Conservation (phyloP, 345 rosid species). For the Salix caprea region DNA sequence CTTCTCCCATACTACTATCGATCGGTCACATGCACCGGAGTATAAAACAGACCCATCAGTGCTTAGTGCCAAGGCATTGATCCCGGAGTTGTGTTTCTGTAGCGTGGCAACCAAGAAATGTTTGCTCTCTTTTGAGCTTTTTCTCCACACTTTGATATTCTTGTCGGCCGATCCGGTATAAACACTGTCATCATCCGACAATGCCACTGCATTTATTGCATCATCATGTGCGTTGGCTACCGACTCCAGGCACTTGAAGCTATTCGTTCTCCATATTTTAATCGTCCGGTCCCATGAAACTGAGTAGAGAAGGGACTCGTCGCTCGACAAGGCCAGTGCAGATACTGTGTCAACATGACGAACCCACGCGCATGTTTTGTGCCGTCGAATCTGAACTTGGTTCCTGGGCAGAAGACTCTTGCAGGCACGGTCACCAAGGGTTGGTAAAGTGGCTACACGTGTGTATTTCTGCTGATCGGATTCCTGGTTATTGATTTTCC, state of each 20-base stretch:
- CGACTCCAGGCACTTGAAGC: conserved; percentile 83
- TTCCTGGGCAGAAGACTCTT: conserved; percentile 56
- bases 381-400: conserved; percentile 68
- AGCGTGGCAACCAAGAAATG: conserved; percentile 49
- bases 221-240: conserved; percentile 78
- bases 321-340: conserved; percentile 63
- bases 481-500: conserved; percentile 56
- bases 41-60: conserved; percentile 45
- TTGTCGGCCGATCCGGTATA: conserved; percentile 88
- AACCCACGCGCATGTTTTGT: conserved; percentile 78
- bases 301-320: conserved; percentile 67
- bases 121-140: conserved; percentile 38
- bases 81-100: conserved; percentile 67
- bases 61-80: conserved; percentile 75
- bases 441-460: conserved; percentile 77
- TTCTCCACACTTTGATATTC: conserved; percentile 79
- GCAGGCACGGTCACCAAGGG: conserved; percentile 62
- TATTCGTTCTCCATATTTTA: conserved; percentile 75
- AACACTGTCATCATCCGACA: conserved; percentile 52
- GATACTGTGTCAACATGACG: conserved; percentile 84
- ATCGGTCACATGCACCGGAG: conserved; percentile 74
- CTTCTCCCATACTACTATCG: conserved; percentile 70
- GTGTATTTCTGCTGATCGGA: conserved; percentile 42
- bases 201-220: conserved; percentile 71
- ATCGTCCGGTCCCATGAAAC: conserved; percentile 94